A percentile compares a stretch with the other conserved stretches of the same genome.
phyloP scores from a whole-genome alignment of 2,329 filamentous ascomycete genomes.

The Dothideomycetidae sp. region DNA sequence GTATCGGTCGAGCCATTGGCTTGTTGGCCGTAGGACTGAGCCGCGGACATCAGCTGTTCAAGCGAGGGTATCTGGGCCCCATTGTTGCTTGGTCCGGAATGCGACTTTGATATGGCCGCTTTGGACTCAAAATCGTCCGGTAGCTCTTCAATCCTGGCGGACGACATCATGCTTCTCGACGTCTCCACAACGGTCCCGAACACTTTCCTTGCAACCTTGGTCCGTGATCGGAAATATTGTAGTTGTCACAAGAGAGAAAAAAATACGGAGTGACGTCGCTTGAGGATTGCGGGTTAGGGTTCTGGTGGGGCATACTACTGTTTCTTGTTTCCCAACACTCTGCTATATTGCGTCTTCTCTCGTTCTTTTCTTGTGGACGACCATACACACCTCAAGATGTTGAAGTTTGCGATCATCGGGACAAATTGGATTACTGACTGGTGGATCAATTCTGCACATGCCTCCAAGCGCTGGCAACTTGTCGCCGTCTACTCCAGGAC shows the following conservation, averaged over 20 bases:
- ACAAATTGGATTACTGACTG: constrained; percentile 37
- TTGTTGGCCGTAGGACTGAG: not conserved
- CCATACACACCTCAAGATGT: constrained; percentile 14
- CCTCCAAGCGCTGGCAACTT: constrained; percentile 31
- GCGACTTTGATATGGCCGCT: not conserved
- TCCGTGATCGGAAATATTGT: too few species aligned
- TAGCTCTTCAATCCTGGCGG: constrained; percentile 31
- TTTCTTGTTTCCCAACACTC: too few species aligned
- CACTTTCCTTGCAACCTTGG: too few species aligned
- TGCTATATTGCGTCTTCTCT: too few species aligned
- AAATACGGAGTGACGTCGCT: too few species aligned
- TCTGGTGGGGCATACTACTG: too few species aligned
- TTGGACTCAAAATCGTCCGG: constrained; percentile 36
- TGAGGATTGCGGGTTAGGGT: too few species aligned
- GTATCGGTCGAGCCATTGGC: not conserved
- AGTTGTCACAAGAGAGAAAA: too few species aligned
- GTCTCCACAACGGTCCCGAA: too few species aligned
- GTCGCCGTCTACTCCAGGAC: constrained; percentile 34
- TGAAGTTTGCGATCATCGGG: constrained; percentile 34
- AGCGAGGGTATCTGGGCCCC: constrained; percentile 1
- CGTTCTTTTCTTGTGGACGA: too few species aligned
- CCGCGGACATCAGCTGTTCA: not conserved
- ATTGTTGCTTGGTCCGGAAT: not conserved
- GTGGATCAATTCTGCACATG: constrained; percentile 30
- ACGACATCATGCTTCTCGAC: too few species aligned